Base-by-base conservation (phyloP, 768 basidiomycete genomes). In the Psilocybe cubensis region DNA sequence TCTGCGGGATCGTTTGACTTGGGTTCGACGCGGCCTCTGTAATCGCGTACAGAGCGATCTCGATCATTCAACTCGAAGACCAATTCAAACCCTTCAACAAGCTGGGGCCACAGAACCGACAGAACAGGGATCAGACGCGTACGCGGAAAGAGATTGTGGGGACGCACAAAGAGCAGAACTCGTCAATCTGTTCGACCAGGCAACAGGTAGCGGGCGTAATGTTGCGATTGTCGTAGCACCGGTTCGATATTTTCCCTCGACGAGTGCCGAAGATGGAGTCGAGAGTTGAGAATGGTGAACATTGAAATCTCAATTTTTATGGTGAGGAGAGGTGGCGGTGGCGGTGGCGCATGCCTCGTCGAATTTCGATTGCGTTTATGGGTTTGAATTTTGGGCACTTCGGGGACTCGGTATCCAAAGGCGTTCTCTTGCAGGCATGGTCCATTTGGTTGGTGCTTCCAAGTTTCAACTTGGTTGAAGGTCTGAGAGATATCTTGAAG, bases 111-210 rank as follows among this genome's bases (percentile, higher is more conserved):
- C 14, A 11, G 35, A 4, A n/a, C 35, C 14, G 35, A 38, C 12
- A 4, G 35, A n/a, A n/a, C n/a, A n/a, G n/a, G n/a, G n/a, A n/a
- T n/a, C n/a, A n/a, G n/a, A n/a, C n/a, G n/a, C n/a, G 40, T 41
- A 17, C 14, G 17, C 17, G 23, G 2, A 44, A 12, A 17, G 23
- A 28, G 18, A 25, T 14, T 14, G n/a, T 9, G 18, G 56, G 44
- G 29, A 23, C 9, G 17, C 29, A 6, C 38, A 66, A 57, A 35
- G 61, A 2, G 76, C 83, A 18, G 74, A 79, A 27, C 63, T 83
- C 20, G 75, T 90, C 2, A 91, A 89, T 68, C 66, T 92, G 40
- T 92, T 92, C 58, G 86, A 91, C 64, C 90, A 91, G 68, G 74
- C 76, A 4, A 81, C 80, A 2, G 89, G 88, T 42, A 92, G 90